Base-by-base conservation (phyloP, 2,329 filamentous ascomycete species). In the Lomentospora prolificans region DNA sequence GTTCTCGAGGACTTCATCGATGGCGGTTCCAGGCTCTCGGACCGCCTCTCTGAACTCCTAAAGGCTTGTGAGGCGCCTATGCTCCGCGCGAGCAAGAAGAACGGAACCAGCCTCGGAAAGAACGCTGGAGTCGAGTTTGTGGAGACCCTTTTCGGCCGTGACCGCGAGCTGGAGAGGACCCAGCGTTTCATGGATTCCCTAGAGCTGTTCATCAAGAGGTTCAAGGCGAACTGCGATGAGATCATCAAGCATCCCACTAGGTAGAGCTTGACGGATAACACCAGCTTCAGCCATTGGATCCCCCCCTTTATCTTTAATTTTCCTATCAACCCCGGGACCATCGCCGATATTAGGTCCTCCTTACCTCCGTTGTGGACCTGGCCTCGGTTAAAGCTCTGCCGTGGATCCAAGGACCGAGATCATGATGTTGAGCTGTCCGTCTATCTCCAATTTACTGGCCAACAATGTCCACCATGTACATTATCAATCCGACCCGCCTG, bases 71-170 rank as follows among this genome's bases (percentile, higher is more conserved):
- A 99, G 75, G 81, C 87, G 51, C 95, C 89, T 68, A 99, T 99
- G 94, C 87, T 94, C 76, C 90, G 88, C 75, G 88, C 87, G 46
- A 86, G 86, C 63, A 92, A 90, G 78, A 81, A 84, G 58, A 72
- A 80, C 41, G 85, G 85, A 68, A 61, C 69, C 17, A 25, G 44
- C 12, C 88, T 97, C 71, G 92, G 91, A 67, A 91, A 90, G 77
- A 92, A 90, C 69, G 90, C 90, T 55, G 94, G 94, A 53, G 86
- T 88, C 63, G 91, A 96, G 75, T 97, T 99, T 65, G 92, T 99
- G 65, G 87, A 96, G 69, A 91, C 90, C 54, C 89, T 99, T 64
- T 97, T 97, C 64, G 92, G 91, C 61, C 85, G 87, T 60, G 92
- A 97, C 67, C 82, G 90, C 60, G 89, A 96, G 73, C 78, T 96